These are phyloP conservation scores for Cutaneotrichosporon arboriforme DNA, from an alignment of 1,284 basidiomycete genomes.

Conservation along the genomic window DNA sequence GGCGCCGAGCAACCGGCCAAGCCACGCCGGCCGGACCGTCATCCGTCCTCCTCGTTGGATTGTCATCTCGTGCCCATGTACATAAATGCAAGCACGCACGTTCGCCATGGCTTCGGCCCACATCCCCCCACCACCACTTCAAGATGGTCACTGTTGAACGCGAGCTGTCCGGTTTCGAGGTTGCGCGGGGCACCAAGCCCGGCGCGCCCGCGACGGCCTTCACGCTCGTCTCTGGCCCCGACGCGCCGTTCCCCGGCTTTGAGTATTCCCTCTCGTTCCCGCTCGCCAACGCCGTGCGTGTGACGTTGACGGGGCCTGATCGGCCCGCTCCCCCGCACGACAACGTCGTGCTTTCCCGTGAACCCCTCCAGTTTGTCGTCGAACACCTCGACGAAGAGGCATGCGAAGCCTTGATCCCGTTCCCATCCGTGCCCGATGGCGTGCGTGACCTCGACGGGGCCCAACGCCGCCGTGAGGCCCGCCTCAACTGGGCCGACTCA, in stretches of 20 bases:
- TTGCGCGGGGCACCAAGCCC: slow-evolving; percentile 1
- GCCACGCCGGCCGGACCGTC: not conserved
- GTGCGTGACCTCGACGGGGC: slow-evolving; percentile 21
- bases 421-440: slow-evolving; percentile 24
- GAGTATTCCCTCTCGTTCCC: slow-evolving; percentile 42
- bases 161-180: slow-evolving; percentile 21
- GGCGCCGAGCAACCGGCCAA: not conserved
- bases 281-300: slow-evolving; percentile 36
- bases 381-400: slow-evolving; percentile 17
- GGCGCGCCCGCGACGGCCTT: slow-evolving; percentile 22
- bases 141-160: slow-evolving; percentile 24
- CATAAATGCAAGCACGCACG: not conserved
- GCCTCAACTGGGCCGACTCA: slow-evolving; percentile 30
- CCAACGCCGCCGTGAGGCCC: slow-evolving; percentile 23
- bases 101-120: not conserved
- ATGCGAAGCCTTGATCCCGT: slow-evolving; percentile 26
- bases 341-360: slow-evolving; percentile 38
- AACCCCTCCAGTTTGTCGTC: slow-evolving; percentile 28
- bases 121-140: not conserved
- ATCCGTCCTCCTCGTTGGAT: not conserved
- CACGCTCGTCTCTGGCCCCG: slow-evolving; percentile 20
- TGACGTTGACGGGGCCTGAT: slow-evolving; percentile 41
- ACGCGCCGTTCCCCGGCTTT: slow-evolving; percentile 30
- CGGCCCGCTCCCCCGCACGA: slow-evolving; percentile 45
- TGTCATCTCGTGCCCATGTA: not conserved